Base-by-base conservation (phyloP, 352 stramenopile genomes). In the Blastocystis sp. region DNA sequence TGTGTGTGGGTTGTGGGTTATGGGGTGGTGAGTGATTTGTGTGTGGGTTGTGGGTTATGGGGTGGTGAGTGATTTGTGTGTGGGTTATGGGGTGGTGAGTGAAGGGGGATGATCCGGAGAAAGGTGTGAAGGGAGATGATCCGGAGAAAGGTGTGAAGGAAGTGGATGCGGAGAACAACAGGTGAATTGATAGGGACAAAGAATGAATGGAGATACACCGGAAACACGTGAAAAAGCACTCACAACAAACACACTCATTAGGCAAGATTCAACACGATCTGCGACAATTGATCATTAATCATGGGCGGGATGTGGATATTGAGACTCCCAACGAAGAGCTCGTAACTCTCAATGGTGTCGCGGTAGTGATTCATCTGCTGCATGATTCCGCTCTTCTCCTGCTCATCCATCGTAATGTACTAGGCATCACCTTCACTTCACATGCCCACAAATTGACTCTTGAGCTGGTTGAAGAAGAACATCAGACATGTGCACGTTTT, bases 251-350 rank as follows among this genome's bases (percentile, higher is more conserved):
- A 59, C 21, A 59, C 42, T 81, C 28, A 43, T 81, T 64, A 81
- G 14, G 71, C 43, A 45, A 81, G 64, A 64, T 65, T 81, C 34
- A 81, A 66, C n/a, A 81, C 28, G 43, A 81, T 81, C 43, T 81
- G 71, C 3, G 71, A 68, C 60, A 81, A 59, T 24, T 81, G 64
- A n/a, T 81, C 71, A 59, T 81, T 81, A 10, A 81, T 42, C 28
- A 9, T 40, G 21, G 71, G 71, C 2, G 71, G 71, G 9, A 81
- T 65, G 28, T 21, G 71, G n/a, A 81, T 81, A 7, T 40, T 54
- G 4, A 59, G 40, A 6, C 48, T 81, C 0, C 71, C 71, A 1
- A 81, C 71, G 28, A 81, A 64, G 38, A 66, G 71, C 48, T 81
- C 71, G 24, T 81, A 81, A 3, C 71, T 38, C 14, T 54, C 40